A percentile compares a stretch with the other conserved stretches of the same genome.
Conservation (phyloP, 139 green algal genomes). For the Picochlorum sp. region DNA sequence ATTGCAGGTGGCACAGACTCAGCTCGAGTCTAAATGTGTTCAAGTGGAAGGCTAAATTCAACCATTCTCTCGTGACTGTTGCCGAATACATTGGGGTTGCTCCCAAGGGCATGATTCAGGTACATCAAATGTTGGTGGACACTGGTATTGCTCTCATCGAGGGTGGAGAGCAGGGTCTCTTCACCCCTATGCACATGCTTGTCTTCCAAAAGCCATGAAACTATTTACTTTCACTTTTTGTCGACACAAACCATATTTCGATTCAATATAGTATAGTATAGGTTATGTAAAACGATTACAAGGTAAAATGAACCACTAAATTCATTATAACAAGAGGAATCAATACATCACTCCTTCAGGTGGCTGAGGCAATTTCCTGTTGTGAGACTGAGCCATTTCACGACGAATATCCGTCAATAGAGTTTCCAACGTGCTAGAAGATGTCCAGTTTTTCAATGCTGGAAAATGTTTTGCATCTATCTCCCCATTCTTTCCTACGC, state of each 20-base stretch:
- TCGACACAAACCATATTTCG: not conserved
- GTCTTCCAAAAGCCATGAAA: slow-evolving; percentile 79
- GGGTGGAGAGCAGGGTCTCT: slow-evolving; percentile 80
- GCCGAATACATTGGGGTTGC: slow-evolving; percentile 59
- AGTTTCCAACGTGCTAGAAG: slow-evolving; percentile 67
- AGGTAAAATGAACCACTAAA: not conserved
- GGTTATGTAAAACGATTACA: not conserved
- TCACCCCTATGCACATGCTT: slow-evolving; percentile 95
- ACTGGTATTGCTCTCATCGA: slow-evolving; percentile 52
- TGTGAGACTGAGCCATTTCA: slow-evolving; percentile 73
- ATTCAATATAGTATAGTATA: no score
- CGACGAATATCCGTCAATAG: slow-evolving; percentile 72
- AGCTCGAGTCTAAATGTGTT: slow-evolving; percentile 6
- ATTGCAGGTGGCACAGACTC: slow-evolving; percentile 15
- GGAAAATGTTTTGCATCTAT: slow-evolving; percentile 47
- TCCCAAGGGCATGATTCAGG: slow-evolving; percentile 60
- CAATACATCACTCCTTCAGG: slow-evolving; percentile 53
- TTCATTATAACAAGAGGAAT: not conserved
- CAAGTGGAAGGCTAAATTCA: slow-evolving; percentile 39
- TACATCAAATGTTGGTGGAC: slow-evolving; percentile 94
- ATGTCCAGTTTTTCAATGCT: slow-evolving; percentile 68
- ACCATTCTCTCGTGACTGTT: slow-evolving; percentile 51
- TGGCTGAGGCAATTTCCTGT: slow-evolving; percentile 84
- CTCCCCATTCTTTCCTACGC: slow-evolving; percentile 25
- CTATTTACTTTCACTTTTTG: not conserved